A percentile compares a stretch with the other conserved stretches of the same genome.
These are phyloP conservation scores for Smithsoniella earleae DNA, from an alignment of 163 green algal species.

Conservation along the genomic window DNA sequence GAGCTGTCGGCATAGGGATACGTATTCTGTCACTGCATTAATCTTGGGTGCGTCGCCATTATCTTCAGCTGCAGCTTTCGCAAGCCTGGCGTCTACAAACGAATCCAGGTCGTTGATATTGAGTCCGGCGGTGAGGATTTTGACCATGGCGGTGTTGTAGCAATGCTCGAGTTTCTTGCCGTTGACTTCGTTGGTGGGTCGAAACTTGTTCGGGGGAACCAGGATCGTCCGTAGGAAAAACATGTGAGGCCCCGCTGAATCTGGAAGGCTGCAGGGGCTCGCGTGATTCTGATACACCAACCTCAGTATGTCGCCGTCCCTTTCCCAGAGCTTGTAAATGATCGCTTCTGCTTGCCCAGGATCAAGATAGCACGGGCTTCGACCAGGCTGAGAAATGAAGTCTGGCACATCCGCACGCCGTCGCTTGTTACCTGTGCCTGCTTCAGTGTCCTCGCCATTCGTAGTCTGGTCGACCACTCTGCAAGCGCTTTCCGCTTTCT, in stretches of 20 bases:
- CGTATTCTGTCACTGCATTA: too few relatives aligned
- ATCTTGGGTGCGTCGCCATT: too few relatives aligned
- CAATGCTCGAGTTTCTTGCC: conserved; percentile 81
- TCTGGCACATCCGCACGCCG: neutral
- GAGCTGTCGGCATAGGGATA: too few relatives aligned
- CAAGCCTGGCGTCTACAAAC: too few relatives aligned
- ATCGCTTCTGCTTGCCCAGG: conserved; percentile 39
- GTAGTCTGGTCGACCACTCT: neutral
- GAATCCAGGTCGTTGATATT: neutral
- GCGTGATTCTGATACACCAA: conserved; percentile 22
- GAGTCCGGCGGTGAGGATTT: conserved; percentile 19
- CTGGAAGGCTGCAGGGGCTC: too few relatives aligned
- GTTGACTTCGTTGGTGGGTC: conserved; percentile 62
- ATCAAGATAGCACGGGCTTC: conserved; percentile 25
- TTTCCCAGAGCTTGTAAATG: conserved; percentile 46
- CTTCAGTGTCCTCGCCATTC: neutral
- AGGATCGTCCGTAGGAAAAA: conserved; percentile 85
- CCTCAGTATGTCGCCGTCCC: conserved; percentile 45
- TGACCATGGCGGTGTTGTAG: conserved; percentile 71
- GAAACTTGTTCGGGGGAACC: conserved; percentile 85
- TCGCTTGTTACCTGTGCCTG: neutral
- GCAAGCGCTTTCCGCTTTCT: too few relatives aligned
- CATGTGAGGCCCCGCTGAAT: conserved; percentile 51
- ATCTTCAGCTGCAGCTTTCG: too few relatives aligned
- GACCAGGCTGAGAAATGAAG: neutral